Evolutionary conservation across 345 rosid genomes (phyloP).

Genomic region (Eucalyptus decipiens): DNA sequence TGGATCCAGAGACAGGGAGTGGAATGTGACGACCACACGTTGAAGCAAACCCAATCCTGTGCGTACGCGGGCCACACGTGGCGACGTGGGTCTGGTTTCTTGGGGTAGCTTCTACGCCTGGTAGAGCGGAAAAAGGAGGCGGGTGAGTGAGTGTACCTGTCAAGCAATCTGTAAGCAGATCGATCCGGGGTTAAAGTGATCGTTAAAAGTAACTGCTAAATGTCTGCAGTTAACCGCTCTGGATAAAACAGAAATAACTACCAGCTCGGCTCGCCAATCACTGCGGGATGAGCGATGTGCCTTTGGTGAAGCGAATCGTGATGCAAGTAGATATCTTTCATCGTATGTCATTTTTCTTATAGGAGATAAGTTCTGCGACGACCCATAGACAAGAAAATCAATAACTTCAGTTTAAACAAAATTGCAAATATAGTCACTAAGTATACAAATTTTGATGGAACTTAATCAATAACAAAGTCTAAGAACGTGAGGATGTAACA

Average conservation of each 20-base stretch:
- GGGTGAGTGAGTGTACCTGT: neutral
- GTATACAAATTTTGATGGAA: too few relatives aligned
- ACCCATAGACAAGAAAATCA: fast-evolving
- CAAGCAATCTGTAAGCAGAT: neutral
- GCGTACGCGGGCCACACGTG: slow-evolving; percentile 31
- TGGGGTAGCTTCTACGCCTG: neutral
- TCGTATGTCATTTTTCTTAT: too few relatives aligned
- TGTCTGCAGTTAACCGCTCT: neutral
- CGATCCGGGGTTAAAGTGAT: neutral
- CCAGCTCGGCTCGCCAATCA: neutral
- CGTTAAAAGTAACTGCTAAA: neutral
- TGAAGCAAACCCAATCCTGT: slow-evolving; percentile 56
- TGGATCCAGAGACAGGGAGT: neutral
- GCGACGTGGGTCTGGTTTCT: neutral
- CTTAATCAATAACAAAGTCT: fast-evolving
- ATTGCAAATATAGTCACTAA: too few relatives aligned
- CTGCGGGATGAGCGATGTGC: neutral
- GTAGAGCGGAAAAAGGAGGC: too few relatives aligned
- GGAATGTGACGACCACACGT: slow-evolving; percentile 87
- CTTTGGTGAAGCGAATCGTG: neutral
- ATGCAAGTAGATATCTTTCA: neutral
- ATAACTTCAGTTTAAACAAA: too few relatives aligned
- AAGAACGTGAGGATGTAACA: too few relatives aligned
- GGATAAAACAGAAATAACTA: neutral
- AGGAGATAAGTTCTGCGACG: fast-evolving